phyloP scores from a whole-genome alignment of 2,329 filamentous ascomycete species.

The Amauroascus niger region DNA sequence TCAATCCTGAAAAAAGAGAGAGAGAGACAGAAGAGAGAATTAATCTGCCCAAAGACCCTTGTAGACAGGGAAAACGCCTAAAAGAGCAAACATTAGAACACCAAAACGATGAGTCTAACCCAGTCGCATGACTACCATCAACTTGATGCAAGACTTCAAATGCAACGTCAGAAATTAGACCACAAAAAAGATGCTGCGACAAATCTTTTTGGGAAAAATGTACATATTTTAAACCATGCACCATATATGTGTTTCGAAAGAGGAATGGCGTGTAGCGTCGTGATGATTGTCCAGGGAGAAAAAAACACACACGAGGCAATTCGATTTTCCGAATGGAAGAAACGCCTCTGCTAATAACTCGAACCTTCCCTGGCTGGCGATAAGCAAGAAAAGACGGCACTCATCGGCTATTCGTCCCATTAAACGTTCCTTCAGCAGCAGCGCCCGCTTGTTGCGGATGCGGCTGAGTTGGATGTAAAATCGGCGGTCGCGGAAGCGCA shows the following conservation, averaged over 20 bases:
- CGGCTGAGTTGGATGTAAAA: not conserved
- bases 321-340: not conserved
- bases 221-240: not conserved
- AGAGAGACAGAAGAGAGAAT: too few relatives aligned
- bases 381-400: not conserved
- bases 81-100: too few relatives aligned
- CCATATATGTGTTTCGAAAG: not conserved
- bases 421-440: not conserved
- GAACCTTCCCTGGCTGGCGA: not conserved
- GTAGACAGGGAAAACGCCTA: too few relatives aligned
- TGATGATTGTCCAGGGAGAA: not conserved
- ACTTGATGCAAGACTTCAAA: too few relatives aligned
- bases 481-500: not conserved
- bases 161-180: too few relatives aligned
- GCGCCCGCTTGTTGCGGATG: not conserved
- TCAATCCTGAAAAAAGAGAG: too few relatives aligned
- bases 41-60: too few relatives aligned
- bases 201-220: not conserved
- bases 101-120: too few relatives aligned
- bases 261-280: not conserved
- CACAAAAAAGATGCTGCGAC: too few relatives aligned
- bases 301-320: too few relatives aligned
- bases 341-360: not conserved
- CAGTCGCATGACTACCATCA: too few relatives aligned
- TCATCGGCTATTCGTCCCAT: not conserved